Base-by-base conservation (phyloP, 805 yeast species). In the Ogataea degrootiae region DNA sequence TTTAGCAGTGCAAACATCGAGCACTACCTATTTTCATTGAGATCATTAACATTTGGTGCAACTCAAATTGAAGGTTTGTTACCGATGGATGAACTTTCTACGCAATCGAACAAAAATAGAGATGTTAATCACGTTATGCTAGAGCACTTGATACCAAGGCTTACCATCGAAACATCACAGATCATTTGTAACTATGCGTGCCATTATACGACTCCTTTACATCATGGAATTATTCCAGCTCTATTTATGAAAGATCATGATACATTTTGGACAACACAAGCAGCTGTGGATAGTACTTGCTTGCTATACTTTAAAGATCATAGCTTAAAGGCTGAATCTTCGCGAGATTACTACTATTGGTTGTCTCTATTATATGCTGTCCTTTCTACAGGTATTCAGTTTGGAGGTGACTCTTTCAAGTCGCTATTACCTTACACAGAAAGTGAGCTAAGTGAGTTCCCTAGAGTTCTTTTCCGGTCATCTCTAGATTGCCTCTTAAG, bases 301-400 rank as follows among this genome's bases (percentile, higher is more conserved):
- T 29, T 58, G 23, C 34, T 35, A 15, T 51, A 55, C 40, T 37
- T 49, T 8, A 38, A 43, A 14, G 37, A 46, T 9, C 48, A 48
- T 40, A 40, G 37, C 14, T 37, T 56, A 35, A 57, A 54, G 26
- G 15, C 21, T 1, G 37, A 39, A 29, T 48, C 56, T 6, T 34
- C 54, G 1, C 42, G 47, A 41, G 62, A 60, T 39, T 57, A 58
- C 23, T 54, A 57, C 37, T 60, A 54, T 43, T 58, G 62, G 63
- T 54, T 60, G 53, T 50, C 63, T 1, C 49, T 58, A 2, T 56
- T 50, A 37, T 57, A 58, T 41, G 53, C 60, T 11, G 51, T 55
- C 14, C 43, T 60, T 2, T 55, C 59, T 15, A 49, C 59, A 1
- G 63, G 63, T 4, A 39, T 54, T 14, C 54, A 50, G 40, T 58